Evolutionary conservation across 2,329 filamentous ascomycete species (phyloP), one percentile per base, ranked within the genome.

Genomic region (Diaporthe vaccinii): DNA sequence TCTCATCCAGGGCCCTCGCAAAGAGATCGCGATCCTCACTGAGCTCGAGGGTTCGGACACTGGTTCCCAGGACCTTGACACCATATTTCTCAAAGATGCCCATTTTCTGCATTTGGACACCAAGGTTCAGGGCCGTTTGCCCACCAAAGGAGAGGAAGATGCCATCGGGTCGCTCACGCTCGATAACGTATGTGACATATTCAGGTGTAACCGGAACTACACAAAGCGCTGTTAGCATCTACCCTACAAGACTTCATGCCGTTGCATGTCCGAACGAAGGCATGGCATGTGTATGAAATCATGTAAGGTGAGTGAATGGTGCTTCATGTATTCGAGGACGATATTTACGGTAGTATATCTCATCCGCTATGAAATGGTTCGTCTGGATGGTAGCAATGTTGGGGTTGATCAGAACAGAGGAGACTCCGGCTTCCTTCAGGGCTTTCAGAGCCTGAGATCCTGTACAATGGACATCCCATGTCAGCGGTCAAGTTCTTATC

Each of bases 381-480:
- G 96, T 98, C 87, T 98, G 96, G 82, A 98, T 98, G 75, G 97
- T 98, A 76, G 96, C 96, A 84, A 98, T 98, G 85, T 98, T 98
- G 81, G 96, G 96, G 87, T 98, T 98, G 84, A 98, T 96, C 78
- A 98, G 92, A 73, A 98, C 94, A 14, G 96, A 98, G 79, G 93
- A 87, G 76, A 98, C 94, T 77, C 95, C 95, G 78, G 96, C 96
- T 87, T 98, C 96, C 86, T 98, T 98, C 77, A 99, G 90, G 53
- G 97, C 97, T 87, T 98, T 98, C 78, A 99, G 90, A 73, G 97
- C 97, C 88, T 98, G 97, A 8, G 96, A 96, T 78, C 97, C 95
- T 98, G 82, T 82, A 78, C 73, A 71, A 59, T 22, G 46, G 51
- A 62, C 65, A 51, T 25, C 12, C 73, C 78, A 75, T 72, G 75